A percentile compares a stretch with the other conserved stretches of the same genome.
Evolutionary conservation across 495 filamentous ascomycete genomes (phyloP).

Genomic region (Aspergillus leporis): DNA sequence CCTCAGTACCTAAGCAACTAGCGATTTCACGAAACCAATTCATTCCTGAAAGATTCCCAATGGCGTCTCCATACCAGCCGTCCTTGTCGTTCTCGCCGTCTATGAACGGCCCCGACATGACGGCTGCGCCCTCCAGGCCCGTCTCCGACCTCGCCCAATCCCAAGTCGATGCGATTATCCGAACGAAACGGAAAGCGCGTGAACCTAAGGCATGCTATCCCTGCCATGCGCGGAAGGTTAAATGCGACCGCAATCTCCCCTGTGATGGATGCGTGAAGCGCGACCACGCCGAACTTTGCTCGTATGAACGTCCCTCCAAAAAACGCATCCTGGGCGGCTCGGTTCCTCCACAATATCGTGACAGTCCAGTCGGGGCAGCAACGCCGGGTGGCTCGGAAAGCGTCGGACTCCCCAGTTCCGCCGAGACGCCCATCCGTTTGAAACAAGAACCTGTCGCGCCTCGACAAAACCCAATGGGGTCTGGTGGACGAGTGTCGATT

Average conservation of each 20-base stretch:
- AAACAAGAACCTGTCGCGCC: conserved; percentile 30
- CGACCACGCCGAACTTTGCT: conserved; percentile 70
- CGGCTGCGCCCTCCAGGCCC: conserved; percentile 25
- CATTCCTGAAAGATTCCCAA: conserved; percentile 10
- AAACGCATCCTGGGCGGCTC: conserved; percentile 47
- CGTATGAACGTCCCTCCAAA: conserved; percentile 68
- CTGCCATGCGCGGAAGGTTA: conserved; percentile 72
- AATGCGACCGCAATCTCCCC: conserved; percentile 71
- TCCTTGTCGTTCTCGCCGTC: conserved; percentile 40
- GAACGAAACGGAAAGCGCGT: conserved; percentile 49
- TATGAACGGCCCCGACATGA: conserved; percentile 26
- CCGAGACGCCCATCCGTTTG: conserved; percentile 23
- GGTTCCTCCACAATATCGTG: conserved; percentile 29
- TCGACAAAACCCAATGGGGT: conserved; percentile 23
- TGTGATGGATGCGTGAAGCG: conserved; percentile 75
- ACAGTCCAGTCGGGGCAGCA: conserved; percentile 27
- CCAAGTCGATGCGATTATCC: conserved; percentile 52
- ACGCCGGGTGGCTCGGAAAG: conserved; percentile 22
- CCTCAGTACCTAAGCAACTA: neutral
- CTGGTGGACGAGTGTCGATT: conserved; percentile 38
- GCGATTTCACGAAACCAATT: neutral
- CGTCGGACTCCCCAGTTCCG: conserved; percentile 21
- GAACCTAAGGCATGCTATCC: conserved; percentile 67
- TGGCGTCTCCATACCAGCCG: conserved; percentile 42
- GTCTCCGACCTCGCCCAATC: conserved; percentile 47